Conservation (phyloP, 2,329 filamentous ascomycete species). For the Simplicillium aogashimaense region DNA sequence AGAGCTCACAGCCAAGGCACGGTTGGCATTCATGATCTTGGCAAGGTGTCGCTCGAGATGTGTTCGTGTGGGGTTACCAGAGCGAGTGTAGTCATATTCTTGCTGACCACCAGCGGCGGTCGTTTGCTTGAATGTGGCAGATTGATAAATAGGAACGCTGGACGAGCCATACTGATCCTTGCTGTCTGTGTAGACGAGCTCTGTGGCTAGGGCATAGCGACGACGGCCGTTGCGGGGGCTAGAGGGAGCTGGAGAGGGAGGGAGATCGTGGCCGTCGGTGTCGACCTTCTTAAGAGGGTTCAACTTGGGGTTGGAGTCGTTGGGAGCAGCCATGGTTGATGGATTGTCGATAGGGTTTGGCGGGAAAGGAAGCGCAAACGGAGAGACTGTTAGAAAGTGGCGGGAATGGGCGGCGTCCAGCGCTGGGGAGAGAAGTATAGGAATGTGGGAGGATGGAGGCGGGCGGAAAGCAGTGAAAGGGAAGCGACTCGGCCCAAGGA, state of each 20-base stretch:
- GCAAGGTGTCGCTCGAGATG: constrained; percentile 94
- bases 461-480: too few relatives aligned
- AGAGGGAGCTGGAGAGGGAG: constrained; percentile 86
- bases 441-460: too few relatives aligned
- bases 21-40: constrained; percentile 95
- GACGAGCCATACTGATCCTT: constrained; percentile 96
- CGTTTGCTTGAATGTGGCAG: constrained; percentile 93
- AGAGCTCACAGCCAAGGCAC: constrained; percentile 86
- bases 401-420: too few relatives aligned
- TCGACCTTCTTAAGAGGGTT: constrained; percentile 46
- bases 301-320: constrained; percentile 25
- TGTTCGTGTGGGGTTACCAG: constrained; percentile 90
- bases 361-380: too few relatives aligned
- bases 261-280: constrained; percentile 73
- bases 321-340: constrained; percentile 6
- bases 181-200: constrained; percentile 91
- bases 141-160: constrained; percentile 96
- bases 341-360: neutral
- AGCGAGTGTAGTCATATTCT: constrained; percentile 98
- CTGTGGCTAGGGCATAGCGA: constrained; percentile 88
- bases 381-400: too few relatives aligned
- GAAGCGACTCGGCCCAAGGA: too few relatives aligned
- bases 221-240: constrained; percentile 72
- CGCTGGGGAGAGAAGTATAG: too few relatives aligned
- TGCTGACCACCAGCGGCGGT: constrained; percentile 66